These are phyloP conservation scores for Lachnellula occidentalis DNA, from an alignment of 2,329 filamentous ascomycete genomes.

Conservation along the genomic window DNA sequence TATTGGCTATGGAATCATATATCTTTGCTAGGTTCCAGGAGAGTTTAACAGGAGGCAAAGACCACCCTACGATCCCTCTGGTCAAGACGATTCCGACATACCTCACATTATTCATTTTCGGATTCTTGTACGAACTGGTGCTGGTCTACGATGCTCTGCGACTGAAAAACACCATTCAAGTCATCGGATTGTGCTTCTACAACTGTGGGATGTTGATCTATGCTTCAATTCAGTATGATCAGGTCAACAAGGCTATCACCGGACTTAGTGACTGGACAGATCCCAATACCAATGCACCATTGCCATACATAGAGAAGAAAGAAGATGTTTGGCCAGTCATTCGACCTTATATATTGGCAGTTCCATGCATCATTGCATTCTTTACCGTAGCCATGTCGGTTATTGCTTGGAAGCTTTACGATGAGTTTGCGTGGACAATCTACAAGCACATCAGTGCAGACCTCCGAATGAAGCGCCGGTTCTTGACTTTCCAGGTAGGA, in stretches of 20 bases:
- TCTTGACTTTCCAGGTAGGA: slow-evolving; percentile 87
- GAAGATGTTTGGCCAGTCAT: slow-evolving; percentile 61
- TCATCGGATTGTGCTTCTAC: slow-evolving; percentile 90
- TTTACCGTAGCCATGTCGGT: slow-evolving; percentile 68
- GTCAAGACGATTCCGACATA: slow-evolving; percentile 84
- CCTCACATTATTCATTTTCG: slow-evolving; percentile 93
- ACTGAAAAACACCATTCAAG: slow-evolving; percentile 95
- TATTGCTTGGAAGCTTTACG: slow-evolving; percentile 90
- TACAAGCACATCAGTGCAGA: slow-evolving; percentile 99
- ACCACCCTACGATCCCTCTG: slow-evolving; percentile 48
- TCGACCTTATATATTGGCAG: slow-evolving; percentile 73
- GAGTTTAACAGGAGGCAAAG: slow-evolving; percentile 41
- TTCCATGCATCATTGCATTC: slow-evolving; percentile 76
- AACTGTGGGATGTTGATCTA: slow-evolving; percentile 91
- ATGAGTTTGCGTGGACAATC: slow-evolving; percentile 98
- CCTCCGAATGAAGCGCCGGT: slow-evolving; percentile 92
- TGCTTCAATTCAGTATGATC: slow-evolving; percentile 85
- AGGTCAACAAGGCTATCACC: slow-evolving; percentile 70
- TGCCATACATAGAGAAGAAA: slow-evolving; percentile 28
- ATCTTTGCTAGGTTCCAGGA: slow-evolving; percentile 83
- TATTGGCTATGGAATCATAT: slow-evolving; percentile 84
- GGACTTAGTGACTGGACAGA: slow-evolving; percentile 39
- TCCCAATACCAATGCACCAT: slow-evolving; percentile 31
- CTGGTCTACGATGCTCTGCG: slow-evolving; percentile 91
- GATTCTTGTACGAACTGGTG: slow-evolving; percentile 85